Percentiles rank a stretch among this genome's conserved stretches.
Conservation (phyloP, 768 basidiomycete species). For the Boletus pseudopeckii region DNA sequence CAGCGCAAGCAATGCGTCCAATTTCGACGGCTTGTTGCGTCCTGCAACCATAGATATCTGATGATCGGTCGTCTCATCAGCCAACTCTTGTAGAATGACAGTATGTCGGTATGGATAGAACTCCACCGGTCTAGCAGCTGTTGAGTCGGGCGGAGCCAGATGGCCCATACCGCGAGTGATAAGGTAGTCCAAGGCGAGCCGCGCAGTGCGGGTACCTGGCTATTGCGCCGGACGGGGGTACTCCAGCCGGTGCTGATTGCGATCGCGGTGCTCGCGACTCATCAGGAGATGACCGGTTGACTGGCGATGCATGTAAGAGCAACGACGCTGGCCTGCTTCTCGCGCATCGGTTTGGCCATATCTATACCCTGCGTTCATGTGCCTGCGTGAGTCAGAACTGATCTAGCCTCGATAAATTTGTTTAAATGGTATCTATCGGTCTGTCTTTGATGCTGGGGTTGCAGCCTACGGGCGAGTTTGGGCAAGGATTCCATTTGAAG, state of each 20-base stretch:
- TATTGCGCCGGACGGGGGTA: no score
- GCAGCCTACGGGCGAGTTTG: not conserved
- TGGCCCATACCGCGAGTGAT: not conserved
- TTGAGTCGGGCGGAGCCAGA: not conserved
- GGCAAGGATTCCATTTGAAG: not conserved
- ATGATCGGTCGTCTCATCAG: conserved; percentile 31
- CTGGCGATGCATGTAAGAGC: not conserved
- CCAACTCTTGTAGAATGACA: conserved; percentile 35
- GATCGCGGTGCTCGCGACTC: not conserved
- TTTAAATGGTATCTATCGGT: not conserved
- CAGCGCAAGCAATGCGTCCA: conserved; percentile 8
- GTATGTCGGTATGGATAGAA: conserved; percentile 20
- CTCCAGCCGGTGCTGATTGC: no score
- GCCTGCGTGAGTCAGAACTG: not conserved
- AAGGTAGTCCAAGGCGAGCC: not conserved
- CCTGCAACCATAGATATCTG: conserved; percentile 27
- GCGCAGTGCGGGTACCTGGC: not conserved
- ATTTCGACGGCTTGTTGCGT: conserved; percentile 19
- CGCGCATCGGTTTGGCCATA: not conserved
- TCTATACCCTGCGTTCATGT: not conserved
- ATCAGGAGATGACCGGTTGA: no score
- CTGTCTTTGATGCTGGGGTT: not conserved
- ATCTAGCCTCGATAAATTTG: not conserved
- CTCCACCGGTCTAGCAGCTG: not conserved
- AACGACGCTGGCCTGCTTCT: no score